phyloP scores from a whole-genome alignment of 768 basidiomycete genomes.

The Multifurca ochricompacta region DNA sequence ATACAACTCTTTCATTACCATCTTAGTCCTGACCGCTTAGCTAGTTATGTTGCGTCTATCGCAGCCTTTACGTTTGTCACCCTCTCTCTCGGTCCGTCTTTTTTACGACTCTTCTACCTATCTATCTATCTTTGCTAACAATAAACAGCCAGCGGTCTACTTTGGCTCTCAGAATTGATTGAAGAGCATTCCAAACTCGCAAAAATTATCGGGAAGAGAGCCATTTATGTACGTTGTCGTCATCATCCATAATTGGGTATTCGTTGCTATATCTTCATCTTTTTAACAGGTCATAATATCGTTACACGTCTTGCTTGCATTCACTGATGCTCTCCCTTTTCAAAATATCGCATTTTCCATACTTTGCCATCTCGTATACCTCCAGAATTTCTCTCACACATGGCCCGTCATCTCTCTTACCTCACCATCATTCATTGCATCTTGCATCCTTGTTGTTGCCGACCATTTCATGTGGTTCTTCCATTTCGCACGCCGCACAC shows the following conservation, averaged over 20 bases:
- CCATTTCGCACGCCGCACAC: conserved; percentile 72
- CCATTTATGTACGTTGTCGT: conserved; percentile 73
- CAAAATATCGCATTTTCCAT: conserved; percentile 72
- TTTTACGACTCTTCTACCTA: neutral
- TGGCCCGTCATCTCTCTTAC: conserved; percentile 95
- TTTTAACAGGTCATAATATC: conserved; percentile 60
- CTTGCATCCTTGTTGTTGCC: conserved; percentile 73
- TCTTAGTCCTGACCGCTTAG: neutral
- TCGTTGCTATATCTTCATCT: neutral
- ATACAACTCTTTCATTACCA: conserved; percentile 18
- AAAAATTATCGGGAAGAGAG: conserved; percentile 73
- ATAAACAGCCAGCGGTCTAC: conserved; percentile 76
- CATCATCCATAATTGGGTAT: neutral
- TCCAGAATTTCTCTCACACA: conserved; percentile 79
- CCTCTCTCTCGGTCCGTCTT: conserved; percentile 69
- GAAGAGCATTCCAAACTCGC: conserved; percentile 85
- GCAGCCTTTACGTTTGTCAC: conserved; percentile 87
- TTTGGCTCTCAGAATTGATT: conserved; percentile 92
- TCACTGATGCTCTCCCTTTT: conserved; percentile 76
- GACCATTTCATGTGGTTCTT: conserved; percentile 99
- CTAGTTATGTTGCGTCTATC: conserved; percentile 65
- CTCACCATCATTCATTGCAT: conserved; percentile 75
- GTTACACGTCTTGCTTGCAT: conserved; percentile 69
- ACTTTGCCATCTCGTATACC: conserved; percentile 78
- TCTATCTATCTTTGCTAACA: conserved; percentile 11